Percentiles rank a stretch among this genome's conserved stretches.
phyloP scores from a whole-genome alignment of 1,139 yeast genomes.

The Lipomyces yarrowii region DNA sequence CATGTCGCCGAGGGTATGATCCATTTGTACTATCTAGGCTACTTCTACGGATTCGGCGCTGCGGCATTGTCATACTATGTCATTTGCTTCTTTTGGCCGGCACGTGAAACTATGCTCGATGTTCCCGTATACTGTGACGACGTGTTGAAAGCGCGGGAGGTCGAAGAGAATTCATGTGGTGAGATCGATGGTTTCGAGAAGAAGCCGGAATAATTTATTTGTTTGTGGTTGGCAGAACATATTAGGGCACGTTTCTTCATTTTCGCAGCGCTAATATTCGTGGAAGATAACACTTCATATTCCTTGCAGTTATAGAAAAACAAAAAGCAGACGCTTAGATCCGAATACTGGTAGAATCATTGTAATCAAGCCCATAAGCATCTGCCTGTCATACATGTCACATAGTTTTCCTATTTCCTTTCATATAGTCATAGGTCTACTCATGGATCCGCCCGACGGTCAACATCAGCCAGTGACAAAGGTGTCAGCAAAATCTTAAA shows the following conservation, averaged over 20 bases:
- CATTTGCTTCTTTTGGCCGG: conserved; percentile 19
- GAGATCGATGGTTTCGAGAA: background rate
- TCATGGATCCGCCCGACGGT: background rate
- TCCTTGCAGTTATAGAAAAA: background rate
- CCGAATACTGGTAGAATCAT: no score
- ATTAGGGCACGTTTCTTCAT: background rate
- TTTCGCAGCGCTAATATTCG: background rate
- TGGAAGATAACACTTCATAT: no score
- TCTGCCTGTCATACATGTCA: background rate
- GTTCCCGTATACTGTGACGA: conserved; percentile 23
- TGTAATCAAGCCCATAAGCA: no score
- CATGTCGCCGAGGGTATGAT: conserved; percentile 37
- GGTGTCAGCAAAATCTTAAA: no score
- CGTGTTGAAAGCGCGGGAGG: conserved; percentile 29
- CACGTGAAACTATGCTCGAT: conserved; percentile 21
- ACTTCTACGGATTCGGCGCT: conserved; percentile 41
- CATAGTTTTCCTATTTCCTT: background rate
- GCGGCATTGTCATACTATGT: conserved; percentile 21
- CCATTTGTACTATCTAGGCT: conserved; percentile 43
- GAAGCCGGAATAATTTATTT: background rate
- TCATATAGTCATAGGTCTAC: background rate
- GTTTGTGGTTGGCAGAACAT: background rate
- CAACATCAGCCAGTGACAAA: background rate
- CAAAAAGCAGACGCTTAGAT: no score
- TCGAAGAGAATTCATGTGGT: conserved; percentile 22